Evolutionary conservation across 2,329 filamentous ascomycete genomes (phyloP).

Genomic region (Ophiostoma australiae): DNA sequence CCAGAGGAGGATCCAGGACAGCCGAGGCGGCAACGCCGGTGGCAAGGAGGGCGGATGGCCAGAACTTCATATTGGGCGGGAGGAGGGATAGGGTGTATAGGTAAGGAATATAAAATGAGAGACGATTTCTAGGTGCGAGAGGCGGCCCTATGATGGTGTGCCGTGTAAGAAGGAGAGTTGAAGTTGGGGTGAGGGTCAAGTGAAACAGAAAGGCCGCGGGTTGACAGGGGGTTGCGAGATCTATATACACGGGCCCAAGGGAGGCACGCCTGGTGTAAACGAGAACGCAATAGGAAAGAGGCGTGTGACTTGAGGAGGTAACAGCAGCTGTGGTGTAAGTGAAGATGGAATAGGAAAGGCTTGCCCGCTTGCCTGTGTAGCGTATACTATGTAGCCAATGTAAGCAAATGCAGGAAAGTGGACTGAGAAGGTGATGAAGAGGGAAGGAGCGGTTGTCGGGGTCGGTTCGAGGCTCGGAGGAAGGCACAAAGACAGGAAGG

Average conservation of each 20-base stretch:
- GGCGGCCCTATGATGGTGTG: background rate
- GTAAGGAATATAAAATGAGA: background rate
- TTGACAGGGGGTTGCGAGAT: background rate
- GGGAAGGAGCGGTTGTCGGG: slow-evolving; percentile 1
- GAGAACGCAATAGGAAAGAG: background rate
- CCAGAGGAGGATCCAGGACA: slow-evolving; percentile 22
- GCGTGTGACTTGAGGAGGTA: background rate
- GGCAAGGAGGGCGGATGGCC: slow-evolving; percentile 20
- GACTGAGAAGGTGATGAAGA: slow-evolving; percentile 7
- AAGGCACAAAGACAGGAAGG: background rate
- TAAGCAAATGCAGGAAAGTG: slow-evolving; percentile 8
- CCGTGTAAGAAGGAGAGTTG: background rate
- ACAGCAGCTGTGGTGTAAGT: slow-evolving; percentile 12
- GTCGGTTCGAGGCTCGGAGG: slow-evolving; percentile 14
- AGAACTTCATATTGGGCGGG: slow-evolving; percentile 26
- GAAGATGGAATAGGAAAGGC: background rate
- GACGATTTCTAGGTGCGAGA: background rate
- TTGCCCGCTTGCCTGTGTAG: background rate
- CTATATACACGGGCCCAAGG: slow-evolving; percentile 4
- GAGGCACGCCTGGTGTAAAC: slow-evolving; percentile 5
- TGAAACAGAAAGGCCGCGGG: background rate
- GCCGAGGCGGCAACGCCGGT: slow-evolving; percentile 23
- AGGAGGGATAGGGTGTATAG: background rate
- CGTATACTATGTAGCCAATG: background rate
- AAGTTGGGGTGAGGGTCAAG: slow-evolving; percentile 8